A percentile compares a stretch with the other conserved stretches of the same genome.
Evolutionary conservation across 208 protist genomes (phyloP).

Genomic region (Trypanosomatidae sp.): DNA sequence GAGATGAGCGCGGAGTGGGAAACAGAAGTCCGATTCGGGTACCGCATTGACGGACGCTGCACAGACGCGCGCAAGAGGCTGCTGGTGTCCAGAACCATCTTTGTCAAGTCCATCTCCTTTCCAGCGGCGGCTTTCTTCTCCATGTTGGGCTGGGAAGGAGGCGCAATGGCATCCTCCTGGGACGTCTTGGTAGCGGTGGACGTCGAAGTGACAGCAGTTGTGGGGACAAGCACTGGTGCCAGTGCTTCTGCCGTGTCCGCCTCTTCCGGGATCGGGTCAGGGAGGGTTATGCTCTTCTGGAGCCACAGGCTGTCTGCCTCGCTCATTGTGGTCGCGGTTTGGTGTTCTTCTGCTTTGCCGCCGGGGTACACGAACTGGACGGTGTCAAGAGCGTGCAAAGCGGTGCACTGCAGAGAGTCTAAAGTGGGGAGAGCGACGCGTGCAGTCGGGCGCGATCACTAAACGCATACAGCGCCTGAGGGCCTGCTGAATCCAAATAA

Average conservation of each 20-base stretch:
- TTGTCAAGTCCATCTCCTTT: slow-evolving; percentile 59
- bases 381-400: background rate
- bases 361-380: too few relatives aligned
- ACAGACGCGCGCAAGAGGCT: slow-evolving; percentile 35
- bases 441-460: too few relatives aligned
- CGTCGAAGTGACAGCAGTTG: background rate
- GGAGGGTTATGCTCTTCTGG: slow-evolving; percentile 77
- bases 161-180: slow-evolving; percentile 12
- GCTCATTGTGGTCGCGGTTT: background rate
- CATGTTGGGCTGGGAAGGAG: slow-evolving; percentile 3
- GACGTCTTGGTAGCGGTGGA: background rate
- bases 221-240: background rate
- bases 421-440: background rate
- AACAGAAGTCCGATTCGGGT: slow-evolving; percentile 52
- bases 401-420: background rate
- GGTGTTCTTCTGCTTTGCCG: too few relatives aligned
- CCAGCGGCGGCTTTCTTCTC: slow-evolving; percentile 17
- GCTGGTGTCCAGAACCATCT: slow-evolving; percentile 53
- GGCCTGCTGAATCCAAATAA: background rate
- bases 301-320: slow-evolving; percentile 81
- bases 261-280: slow-evolving; percentile 65
- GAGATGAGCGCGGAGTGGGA: slow-evolving; percentile 66
- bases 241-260: slow-evolving; percentile 6
- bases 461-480: too few relatives aligned
- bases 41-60: slow-evolving; percentile 43